Conservation (phyloP, 257 asterid species). For the Solanum ahanhuiri region DNA sequence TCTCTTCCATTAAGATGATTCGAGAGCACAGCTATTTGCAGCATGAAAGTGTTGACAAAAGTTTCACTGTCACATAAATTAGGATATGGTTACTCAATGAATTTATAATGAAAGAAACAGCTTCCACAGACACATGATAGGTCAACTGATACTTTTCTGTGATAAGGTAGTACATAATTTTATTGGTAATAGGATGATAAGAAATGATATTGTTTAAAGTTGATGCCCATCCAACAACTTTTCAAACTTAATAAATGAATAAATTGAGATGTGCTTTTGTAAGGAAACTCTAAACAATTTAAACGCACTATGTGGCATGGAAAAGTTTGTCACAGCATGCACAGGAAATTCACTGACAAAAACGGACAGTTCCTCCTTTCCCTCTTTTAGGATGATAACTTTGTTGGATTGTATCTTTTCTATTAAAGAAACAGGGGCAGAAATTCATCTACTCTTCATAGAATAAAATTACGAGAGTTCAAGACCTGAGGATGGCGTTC, state of each 20-base stretch:
- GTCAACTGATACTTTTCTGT: neutral
- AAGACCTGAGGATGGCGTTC: neutral
- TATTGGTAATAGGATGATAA: neutral
- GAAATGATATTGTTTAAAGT: neutral
- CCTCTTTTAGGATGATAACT: neutral
- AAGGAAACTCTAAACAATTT: neutral
- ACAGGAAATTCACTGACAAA: neutral
- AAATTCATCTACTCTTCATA: neutral
- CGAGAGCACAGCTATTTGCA: constrained; percentile 73
- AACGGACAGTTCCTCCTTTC: neutral
- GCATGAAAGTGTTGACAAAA: constrained; percentile 92
- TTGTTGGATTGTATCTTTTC: neutral
- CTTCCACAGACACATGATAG: neutral
- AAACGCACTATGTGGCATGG: neutral
- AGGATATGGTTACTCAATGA: neutral
- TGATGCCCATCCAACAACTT: neutral
- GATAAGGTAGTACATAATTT: neutral
- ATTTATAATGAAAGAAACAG: neutral
- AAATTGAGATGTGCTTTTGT: neutral
- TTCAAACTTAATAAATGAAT: neutral
- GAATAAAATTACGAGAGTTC: neutral
- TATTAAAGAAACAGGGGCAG: neutral
- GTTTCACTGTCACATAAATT: constrained; percentile 57
- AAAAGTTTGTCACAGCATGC: neutral
- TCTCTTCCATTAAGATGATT: constrained; percentile 95